Evolutionary conservation across 2,329 filamentous ascomycete genomes (phyloP).

Genomic region (Xylaria sp.): DNA sequence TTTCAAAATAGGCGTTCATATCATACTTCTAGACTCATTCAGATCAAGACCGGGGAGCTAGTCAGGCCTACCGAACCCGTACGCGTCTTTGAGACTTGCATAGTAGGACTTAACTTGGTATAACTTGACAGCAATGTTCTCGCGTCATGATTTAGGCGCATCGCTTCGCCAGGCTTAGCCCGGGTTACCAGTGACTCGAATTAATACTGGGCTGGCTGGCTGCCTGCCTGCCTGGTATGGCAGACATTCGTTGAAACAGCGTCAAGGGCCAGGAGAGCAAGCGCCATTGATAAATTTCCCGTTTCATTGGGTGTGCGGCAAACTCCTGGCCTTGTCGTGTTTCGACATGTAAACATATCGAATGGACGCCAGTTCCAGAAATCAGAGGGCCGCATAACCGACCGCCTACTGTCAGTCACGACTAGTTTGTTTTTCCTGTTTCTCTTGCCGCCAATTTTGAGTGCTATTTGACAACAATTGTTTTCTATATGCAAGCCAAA

Average conservation of each 20-base stretch:
- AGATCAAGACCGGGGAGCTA: constrained; percentile 1
- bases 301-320: constrained; percentile 31
- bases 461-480: not conserved
- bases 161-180: constrained; percentile 8
- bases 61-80: not conserved
- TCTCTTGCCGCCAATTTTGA: not conserved
- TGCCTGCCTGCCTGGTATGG: constrained; percentile 20
- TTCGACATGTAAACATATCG: constrained; percentile 23
- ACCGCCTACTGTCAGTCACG: constrained; percentile 9
- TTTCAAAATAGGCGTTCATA: constrained; percentile 10
- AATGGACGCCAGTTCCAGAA: constrained; percentile 31
- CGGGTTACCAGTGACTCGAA: not conserved
- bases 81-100: not conserved
- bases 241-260: constrained; percentile 29
- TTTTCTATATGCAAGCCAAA: not conserved
- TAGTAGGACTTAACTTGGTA: not conserved
- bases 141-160: not conserved
- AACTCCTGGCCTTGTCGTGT: constrained; percentile 28
- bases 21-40: constrained; percentile 2
- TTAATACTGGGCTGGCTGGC: constrained; percentile 20
- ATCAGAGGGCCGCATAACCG: constrained; percentile 22
- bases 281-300: constrained; percentile 29
- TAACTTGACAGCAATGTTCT: not conserved
- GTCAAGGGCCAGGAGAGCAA: constrained; percentile 28
- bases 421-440: not conserved